A percentile compares a stretch with the other conserved stretches of the same genome.
Conservation (phyloP, 2,329 filamentous ascomycete genomes). For the Acephala macrosclerotiorum region DNA sequence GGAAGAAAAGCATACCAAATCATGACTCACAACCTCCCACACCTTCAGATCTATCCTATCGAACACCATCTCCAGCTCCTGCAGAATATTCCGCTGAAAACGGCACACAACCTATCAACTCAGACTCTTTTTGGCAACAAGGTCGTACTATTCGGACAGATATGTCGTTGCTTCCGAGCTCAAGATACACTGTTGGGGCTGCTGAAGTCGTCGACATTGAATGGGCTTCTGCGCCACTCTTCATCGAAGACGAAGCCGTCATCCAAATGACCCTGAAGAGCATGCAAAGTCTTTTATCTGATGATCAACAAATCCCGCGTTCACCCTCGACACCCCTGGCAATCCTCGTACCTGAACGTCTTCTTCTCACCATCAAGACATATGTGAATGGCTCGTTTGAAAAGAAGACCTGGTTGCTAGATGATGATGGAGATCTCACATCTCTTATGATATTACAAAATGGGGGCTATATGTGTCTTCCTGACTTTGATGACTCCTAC, state of each 20-base stretch:
- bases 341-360: slow-evolving; percentile 21
- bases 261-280: neutral
- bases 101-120: too few species aligned
- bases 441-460: neutral
- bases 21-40: slow-evolving; percentile 6
- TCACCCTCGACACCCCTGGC: slow-evolving; percentile 14
- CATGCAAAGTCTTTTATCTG: neutral
- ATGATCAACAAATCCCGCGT: neutral
- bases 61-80: slow-evolving; percentile 19
- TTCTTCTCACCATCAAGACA: slow-evolving; percentile 24
- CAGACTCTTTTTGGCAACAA: too few species aligned
- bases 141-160: too few species aligned
- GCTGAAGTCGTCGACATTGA: neutral
- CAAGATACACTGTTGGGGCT: neutral
- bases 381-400: slow-evolving; percentile 22
- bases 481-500: slow-evolving; percentile 25
- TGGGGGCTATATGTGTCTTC: neutral
- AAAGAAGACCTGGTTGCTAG: slow-evolving; percentile 12
- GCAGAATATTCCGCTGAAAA: too few species aligned
- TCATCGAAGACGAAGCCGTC: neutral
- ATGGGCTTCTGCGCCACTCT: too few species aligned
- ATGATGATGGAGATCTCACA: slow-evolving; percentile 7
- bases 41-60: slow-evolving; percentile 17
- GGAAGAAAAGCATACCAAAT: slow-evolving; percentile 2
- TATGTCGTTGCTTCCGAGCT: neutral